Evolutionary conservation across 495 filamentous ascomycete species (phyloP).

Genomic region (Talaromyces nanjingensis): DNA sequence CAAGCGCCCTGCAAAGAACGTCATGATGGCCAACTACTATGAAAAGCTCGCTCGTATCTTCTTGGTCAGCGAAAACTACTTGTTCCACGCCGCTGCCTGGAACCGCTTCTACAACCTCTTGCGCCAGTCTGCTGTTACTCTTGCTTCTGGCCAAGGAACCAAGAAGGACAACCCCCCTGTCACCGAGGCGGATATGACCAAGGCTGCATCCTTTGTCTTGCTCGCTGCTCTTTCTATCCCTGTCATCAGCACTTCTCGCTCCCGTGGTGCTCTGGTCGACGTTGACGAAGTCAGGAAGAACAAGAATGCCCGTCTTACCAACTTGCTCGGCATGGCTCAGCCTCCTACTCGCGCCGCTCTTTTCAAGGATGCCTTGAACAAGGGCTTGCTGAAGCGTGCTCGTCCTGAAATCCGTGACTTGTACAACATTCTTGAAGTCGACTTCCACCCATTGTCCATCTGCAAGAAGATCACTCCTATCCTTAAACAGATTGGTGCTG

Average conservation of each 20-base stretch:
- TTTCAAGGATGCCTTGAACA: constrained; percentile 93
- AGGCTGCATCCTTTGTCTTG: constrained; percentile 91
- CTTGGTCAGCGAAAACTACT: constrained; percentile 96
- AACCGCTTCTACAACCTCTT: constrained; percentile 95
- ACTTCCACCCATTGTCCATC: constrained; percentile 97
- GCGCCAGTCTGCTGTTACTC: constrained; percentile 76
- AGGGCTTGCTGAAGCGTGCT: constrained; percentile 84
- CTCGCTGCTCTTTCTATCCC: constrained; percentile 92
- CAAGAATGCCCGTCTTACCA: constrained; percentile 95
- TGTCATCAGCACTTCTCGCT: constrained; percentile 96
- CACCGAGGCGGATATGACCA: constrained; percentile 78
- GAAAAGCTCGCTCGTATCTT: constrained; percentile 98
- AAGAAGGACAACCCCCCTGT: constrained; percentile 95
- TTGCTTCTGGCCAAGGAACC: constrained; percentile 72
- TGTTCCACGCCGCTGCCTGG: constrained; percentile 98
- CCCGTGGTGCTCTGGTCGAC: constrained; percentile 89
- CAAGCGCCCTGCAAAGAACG: constrained; percentile 98
- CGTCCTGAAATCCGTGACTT: constrained; percentile 90
- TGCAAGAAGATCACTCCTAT: constrained; percentile 99
- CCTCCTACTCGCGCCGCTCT: constrained; percentile 83
- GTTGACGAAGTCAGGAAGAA: constrained; percentile 97
- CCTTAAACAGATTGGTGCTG: constrained; percentile 84
- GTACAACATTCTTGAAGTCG: constrained; percentile 97
- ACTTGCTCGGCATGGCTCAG: constrained; percentile 85
- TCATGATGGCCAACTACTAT: constrained; percentile 99